Evolutionary conservation across 495 filamentous ascomycete genomes (phyloP).

Genomic region (Physcia stellaris): DNA sequence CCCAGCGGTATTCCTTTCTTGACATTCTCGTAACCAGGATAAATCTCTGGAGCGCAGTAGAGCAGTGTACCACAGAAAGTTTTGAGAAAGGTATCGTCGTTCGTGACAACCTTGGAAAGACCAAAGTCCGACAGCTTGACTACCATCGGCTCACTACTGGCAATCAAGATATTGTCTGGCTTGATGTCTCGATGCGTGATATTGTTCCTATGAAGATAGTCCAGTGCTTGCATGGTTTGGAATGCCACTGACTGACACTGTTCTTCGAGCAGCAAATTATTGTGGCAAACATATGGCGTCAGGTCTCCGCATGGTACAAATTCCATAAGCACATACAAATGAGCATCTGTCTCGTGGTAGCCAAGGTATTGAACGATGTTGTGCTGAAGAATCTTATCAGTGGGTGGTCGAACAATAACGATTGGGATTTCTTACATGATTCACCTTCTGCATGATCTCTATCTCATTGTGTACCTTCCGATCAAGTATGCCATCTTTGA

Average conservation of each 20-base stretch:
- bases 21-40: constrained; percentile 58
- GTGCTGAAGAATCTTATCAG: constrained; percentile 36
- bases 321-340: constrained; percentile 95
- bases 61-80: constrained; percentile 94
- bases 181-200: constrained; percentile 98
- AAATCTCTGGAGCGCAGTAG: constrained; percentile 94
- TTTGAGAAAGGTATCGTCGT: constrained; percentile 78
- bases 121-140: constrained; percentile 96
- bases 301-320: constrained; percentile 77
- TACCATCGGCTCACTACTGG: constrained; percentile 51
- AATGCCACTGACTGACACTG: constrained; percentile 53
- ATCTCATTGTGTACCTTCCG: constrained; percentile 89
- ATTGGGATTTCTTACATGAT: constrained; percentile 50
- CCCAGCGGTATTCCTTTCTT: constrained; percentile 30
- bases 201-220: constrained; percentile 71
- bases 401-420: neutral
- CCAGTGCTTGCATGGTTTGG: constrained; percentile 69
- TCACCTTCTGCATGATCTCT: constrained; percentile 72
- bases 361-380: constrained; percentile 89
- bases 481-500: constrained; percentile 73
- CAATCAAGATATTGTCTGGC: constrained; percentile 89
- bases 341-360: constrained; percentile 59
- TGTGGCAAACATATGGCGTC: constrained; percentile 47
- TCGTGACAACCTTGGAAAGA: constrained; percentile 79
- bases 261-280: constrained; percentile 49